Evolutionary conservation across 805 yeast genomes (phyloP), one percentile per base, ranked within the genome.

Genomic region (Deakozyma indianensis): DNA sequence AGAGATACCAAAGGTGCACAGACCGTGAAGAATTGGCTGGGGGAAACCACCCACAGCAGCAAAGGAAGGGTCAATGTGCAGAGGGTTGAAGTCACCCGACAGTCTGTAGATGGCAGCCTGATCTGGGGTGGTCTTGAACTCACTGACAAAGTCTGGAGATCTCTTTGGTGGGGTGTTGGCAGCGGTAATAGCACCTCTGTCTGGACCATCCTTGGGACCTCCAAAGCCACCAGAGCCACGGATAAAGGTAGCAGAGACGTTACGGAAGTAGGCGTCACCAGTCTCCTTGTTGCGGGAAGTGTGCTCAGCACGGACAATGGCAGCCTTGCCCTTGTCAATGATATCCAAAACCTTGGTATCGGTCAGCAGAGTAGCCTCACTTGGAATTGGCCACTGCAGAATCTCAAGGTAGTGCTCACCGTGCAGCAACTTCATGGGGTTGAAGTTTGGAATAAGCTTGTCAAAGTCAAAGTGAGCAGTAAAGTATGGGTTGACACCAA

Each of bases 381-480:
- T 75, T 50, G 95, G 94, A 47, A 90, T 70, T 47, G 94, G 92
- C 69, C 74, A 78, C 61, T 79, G 75, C 51, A 71, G 71, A 51
- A 90, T 62, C 64, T 78, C 86, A 55, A 88, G 69, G 64, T 83
- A 90, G 63, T 90, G 96, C 67, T 90, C 98, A 48, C 97, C 98
- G 62, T 90, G 97, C 54, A 90, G 73, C 58, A 90, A 71, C 64
- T 81, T 72, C 77, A 86, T 80, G 49, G 92, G 95, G 65, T 85
- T 84, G 71, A 85, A 90, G 66, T 84, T 78, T 48, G 78, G 82
- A 54, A 90, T 78, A 41, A 80, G 62, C 48, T 71, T 68, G 49
- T 73, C 67, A 60, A 81, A 75, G 28, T 82, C 71, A 61, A 47
- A 74, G 74, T 47, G 77, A 68, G 55, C 73, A 67, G 74, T 71